Evolutionary conservation across 1,139 yeast genomes (phyloP), one percentile per base, ranked within the genome.

Genomic region (Hemisphaericaspora xylofermentans): DNA sequence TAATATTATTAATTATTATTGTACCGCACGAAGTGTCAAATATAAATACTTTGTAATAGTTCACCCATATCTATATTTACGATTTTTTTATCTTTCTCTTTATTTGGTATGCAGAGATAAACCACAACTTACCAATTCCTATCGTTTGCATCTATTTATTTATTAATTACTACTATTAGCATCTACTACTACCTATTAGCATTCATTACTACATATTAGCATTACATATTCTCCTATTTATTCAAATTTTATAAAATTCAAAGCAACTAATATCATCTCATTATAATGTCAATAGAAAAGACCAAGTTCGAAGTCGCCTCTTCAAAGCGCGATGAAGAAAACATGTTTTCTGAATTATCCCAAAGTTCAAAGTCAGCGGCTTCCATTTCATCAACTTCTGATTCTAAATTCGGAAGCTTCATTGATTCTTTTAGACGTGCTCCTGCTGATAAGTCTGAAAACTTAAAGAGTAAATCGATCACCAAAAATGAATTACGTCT

Each of bases 401-500:
- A 16, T 6, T 16, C 33, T 17, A 15, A 16, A 6, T 8, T 16
- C 21, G 33, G 33, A 10, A 2, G 17, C 13, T 18, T 31, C 12
- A 19, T 36, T 30, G 43, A 45, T 22, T 42, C 46, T 9, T 45
- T 43, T 17, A 35, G 39, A 35, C 19, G 47, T 33, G 48, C 48
- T 4, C 47, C 48, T 15, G 38, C 38, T n/a, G 27, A 18, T 10
- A 43, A 37, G 16, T 14, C 39, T 8, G 40, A 40, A 24, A 25
- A 29, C 9, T 34, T 30, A 12, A 24, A 34, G 41, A 21, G 37
- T 14, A 29, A 41, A 33, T 31, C 33, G n/a, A 50, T 50, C 28
- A 37, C 52, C 31, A 49, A 48, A 35, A 63, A 71, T 54, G 73
- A 68, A 46, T 57, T 68, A 43, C 66, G 67, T 44, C 64, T 70